Base-by-base conservation (phyloP, 768 basidiomycete species). In the Asterophora parasitica region DNA sequence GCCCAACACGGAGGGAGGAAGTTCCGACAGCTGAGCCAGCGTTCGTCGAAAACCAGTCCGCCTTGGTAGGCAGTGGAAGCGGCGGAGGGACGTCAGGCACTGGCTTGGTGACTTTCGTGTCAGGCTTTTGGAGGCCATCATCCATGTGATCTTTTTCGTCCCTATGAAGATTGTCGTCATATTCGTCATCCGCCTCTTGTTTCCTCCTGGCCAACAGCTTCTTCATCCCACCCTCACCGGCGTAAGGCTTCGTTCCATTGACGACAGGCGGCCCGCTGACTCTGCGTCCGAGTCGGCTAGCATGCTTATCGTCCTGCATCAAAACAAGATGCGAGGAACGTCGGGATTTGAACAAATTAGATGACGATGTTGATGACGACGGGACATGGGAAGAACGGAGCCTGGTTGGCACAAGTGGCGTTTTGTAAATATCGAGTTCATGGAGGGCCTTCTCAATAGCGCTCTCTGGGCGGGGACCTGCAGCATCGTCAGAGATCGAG, bases 191-290 rank as follows among this genome's bases (percentile, higher is more conserved):
- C 34, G 71, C 78, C 59, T 85, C 84, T 52, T 71, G 65, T 58
- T 76, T 77, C 41, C 82, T 70, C 54, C 78, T 75, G 16, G 83
- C 81, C 32, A 89, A 63, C 62, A 87, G 66, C 58, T 83, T 89
- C 71, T 84, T 88, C 75, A 88, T 82, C 0, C 85, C 85, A 44
- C 87, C 84, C 52, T 81, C 78, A 6, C 87, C 88, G 1, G 85
- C 82, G 56, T 90, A 90, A 3, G 88, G 88, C 57, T 89, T 89
- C 15, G 78, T 78, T 32, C 74, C 75, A 52, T 80, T 81, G 11
- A 71, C 64, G 13, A 69, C 61, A 35, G 63, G 70, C 30, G 58
- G 64, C 56, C 53, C 68, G 65, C 54, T 60, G 27, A 48, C 58
- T 57, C 65, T 71, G 49, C 63, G 60, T 12, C 76, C 78, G 13